Percentiles rank a stretch among this genome's conserved stretches.
phyloP scores from a whole-genome alignment of 768 basidiomycete species.

The Rhizopogon sp. region DNA sequence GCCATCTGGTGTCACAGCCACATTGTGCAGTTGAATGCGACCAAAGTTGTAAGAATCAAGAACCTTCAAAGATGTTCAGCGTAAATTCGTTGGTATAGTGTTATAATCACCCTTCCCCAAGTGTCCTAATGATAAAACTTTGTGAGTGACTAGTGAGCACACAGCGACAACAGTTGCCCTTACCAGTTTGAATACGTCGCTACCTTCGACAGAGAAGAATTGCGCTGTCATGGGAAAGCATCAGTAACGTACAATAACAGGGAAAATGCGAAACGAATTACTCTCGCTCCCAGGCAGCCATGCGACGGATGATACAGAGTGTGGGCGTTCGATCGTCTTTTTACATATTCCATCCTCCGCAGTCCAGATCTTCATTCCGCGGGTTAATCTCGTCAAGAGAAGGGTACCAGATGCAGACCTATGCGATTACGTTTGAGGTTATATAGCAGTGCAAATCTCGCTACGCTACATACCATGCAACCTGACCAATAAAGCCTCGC shows the following conservation, averaged over 20 bases:
- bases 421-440: constrained; percentile 5
- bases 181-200: constrained; percentile 42
- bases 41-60: constrained; percentile 39
- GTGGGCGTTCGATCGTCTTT: constrained; percentile 44
- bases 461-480: constrained; percentile 37
- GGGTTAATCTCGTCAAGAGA: constrained; percentile 44
- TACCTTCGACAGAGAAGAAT: constrained; percentile 50
- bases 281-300: constrained; percentile 49
- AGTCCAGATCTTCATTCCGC: constrained; percentile 49
- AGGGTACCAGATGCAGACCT: constrained; percentile 45
- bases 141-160: constrained; percentile 6
- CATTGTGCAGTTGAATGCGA: constrained; percentile 42
- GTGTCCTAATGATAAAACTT: constrained; percentile 32
- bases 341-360: constrained; percentile 51
- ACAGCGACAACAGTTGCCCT: constrained; percentile 8
- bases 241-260: constrained; percentile 9
- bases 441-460: background rate
- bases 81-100: background rate
- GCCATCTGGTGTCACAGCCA: constrained; percentile 44
- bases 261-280: constrained; percentile 12
- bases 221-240: constrained; percentile 22
- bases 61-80: constrained; percentile 18
- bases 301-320: constrained; percentile 43
- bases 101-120: constrained; percentile 30
- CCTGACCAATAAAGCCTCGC: constrained; percentile 49